Conservation (phyloP, 257 asterid genomes). For the Capsicum pubescens region DNA sequence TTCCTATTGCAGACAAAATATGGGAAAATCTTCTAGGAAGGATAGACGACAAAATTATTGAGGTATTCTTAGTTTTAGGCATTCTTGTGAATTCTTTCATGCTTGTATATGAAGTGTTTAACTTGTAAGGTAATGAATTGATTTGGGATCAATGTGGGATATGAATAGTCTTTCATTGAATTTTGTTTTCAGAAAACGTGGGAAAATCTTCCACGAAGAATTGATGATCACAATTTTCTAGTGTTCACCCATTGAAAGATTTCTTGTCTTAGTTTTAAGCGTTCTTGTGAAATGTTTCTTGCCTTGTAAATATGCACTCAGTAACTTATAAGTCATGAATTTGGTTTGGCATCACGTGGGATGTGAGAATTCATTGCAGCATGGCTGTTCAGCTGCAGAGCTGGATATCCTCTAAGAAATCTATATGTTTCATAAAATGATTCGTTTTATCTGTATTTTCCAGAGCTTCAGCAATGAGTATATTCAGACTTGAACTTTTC, state of each 20-base stretch:
- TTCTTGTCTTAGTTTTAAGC: neutral
- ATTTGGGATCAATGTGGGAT: slow-evolving; percentile 7
- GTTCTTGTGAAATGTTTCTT: slow-evolving; percentile 7
- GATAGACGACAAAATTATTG: slow-evolving; percentile 54
- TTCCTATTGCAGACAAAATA: slow-evolving; percentile 55
- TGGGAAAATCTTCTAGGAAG: slow-evolving; percentile 66
- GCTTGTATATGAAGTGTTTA: slow-evolving; percentile 19
- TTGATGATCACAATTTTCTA: slow-evolving; percentile 58
- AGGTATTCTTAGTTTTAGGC: slow-evolving; percentile 51
- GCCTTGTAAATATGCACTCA: slow-evolving; percentile 7
- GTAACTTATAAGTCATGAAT: neutral
- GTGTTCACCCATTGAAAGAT: slow-evolving; percentile 45
- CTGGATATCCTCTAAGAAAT: neutral
- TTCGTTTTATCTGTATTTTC: slow-evolving; percentile 5
- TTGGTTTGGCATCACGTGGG: slow-evolving; percentile 1
- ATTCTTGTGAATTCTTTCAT: slow-evolving; percentile 11
- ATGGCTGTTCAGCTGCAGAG: neutral
- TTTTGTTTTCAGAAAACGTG: slow-evolving; percentile 44
- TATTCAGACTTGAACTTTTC: neutral
- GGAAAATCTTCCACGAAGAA: slow-evolving; percentile 60
- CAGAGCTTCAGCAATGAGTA: slow-evolving; percentile 11
- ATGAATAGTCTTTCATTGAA: slow-evolving; percentile 6
- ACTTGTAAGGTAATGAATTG: neutral
- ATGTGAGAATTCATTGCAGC: neutral
- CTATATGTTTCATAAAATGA: neutral